Evolutionary conservation across 306 rosid genomes (phyloP), one percentile per base, ranked within the genome.

Genomic region (Acacia acuminata): DNA sequence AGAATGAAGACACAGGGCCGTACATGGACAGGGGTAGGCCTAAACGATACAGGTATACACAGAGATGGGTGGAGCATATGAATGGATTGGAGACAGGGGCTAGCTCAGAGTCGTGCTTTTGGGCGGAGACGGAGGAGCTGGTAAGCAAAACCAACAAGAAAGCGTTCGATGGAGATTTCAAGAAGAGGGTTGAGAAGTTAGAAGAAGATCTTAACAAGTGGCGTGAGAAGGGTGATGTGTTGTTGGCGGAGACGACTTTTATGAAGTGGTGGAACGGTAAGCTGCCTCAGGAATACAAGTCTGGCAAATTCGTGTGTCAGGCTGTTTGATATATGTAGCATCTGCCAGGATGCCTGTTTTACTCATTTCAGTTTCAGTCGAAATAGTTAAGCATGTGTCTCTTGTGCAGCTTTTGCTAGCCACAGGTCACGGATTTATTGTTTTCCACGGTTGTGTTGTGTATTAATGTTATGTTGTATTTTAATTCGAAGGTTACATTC

Each of bases 81-180:
- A 4, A 7, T 0, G 76, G 65, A 77, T 34, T 27, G 78, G 11
- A 10, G 3, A 61, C 38, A 0, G 88, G 6, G n/a, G 53, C 27
- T 3, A 44, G 84, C 75, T 88, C 90, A 30, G 98, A 90, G 76
- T 90, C 98, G 0, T 84, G 72, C 51, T 85, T 93, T 20, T 92
- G 91, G 97, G 99, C 96, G 13, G 90, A 90, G 65, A 79, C 92
- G 71, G 98, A 96, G 74, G 99, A 96, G 61, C 88, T 96, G 27
- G 61, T 81, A 20, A 53, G 43, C 84, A 77, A 73, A 36, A 84
- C 24, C 17, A 81, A 32, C 73, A 75, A 70, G 17, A 66, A 67
- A 30, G 56, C 2, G 48, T 68, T 38, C 10, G 48, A 17, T 10
- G 45, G 10, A 17, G 71, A 32, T 7, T 66, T 66, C 14, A 66